Percentiles rank a stretch among this genome's conserved stretches.
phyloP scores from a whole-genome alignment of 2,329 filamentous ascomycete genomes.

The Colletotrichum eremochloae region DNA sequence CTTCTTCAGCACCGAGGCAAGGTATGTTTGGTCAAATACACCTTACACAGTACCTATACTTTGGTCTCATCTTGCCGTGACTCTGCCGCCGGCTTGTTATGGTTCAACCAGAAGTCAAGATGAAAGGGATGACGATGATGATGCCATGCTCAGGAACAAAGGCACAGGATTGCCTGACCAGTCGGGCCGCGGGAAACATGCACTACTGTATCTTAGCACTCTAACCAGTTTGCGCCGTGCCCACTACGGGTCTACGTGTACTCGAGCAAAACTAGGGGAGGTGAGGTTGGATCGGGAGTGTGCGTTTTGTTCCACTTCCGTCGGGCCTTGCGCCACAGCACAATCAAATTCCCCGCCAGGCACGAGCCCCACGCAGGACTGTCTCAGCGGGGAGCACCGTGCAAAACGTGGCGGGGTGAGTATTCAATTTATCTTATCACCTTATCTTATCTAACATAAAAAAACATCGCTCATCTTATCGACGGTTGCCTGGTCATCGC shows the following conservation, averaged over 20 bases:
- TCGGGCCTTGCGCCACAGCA: conserved; percentile 28
- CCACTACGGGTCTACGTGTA: too few species aligned
- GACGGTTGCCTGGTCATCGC: conserved; percentile 33
- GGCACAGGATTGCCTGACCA: conserved; percentile 6
- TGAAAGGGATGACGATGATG: conserved; percentile 16
- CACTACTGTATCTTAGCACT: not conserved
- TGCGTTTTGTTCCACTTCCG: conserved; percentile 20
- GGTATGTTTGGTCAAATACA: not conserved
- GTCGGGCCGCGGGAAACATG: conserved; percentile 11
- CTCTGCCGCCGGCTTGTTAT: conserved; percentile 14
- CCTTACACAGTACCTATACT: not conserved
- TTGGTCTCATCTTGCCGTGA: conserved; percentile 6
- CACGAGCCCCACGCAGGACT: conserved; percentile 26
- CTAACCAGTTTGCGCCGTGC: not conserved
- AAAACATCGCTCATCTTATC: conserved; percentile 30
- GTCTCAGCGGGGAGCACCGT: conserved; percentile 33
- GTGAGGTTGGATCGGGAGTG: conserved; percentile 28
- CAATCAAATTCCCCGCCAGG: not conserved
- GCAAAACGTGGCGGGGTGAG: conserved; percentile 28
- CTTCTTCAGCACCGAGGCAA: too few species aligned
- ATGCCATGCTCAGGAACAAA: conserved; percentile 18
- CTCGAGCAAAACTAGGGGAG: conserved; percentile 1
- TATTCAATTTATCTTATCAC: too few species aligned
- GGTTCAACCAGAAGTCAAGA: conserved; percentile 7
- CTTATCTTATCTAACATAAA: not conserved